Evolutionary conservation across 177 flowering plant species (phyloP), one percentile per base, ranked within the genome.

Genomic region (Vitis hybrid): DNA sequence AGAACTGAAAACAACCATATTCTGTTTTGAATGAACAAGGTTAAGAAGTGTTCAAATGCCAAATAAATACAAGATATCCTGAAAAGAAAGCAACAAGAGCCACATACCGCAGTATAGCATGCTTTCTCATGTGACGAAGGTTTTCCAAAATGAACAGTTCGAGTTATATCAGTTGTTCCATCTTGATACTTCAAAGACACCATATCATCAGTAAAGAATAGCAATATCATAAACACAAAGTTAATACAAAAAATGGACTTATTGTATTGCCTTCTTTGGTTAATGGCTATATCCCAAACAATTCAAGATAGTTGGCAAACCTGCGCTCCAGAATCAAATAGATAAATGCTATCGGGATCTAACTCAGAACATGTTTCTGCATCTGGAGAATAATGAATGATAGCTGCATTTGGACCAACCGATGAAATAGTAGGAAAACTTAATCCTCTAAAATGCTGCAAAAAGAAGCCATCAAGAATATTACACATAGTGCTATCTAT

Each of bases 371-470:
- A 96, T 65, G 87, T 85, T 71, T 88, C 73, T 19, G 81, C 72
- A 10, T 88, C 82, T 5, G 99, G 98, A 18, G 70, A n/a, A 82
- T 96, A 96, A 79, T 96, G 99, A 55, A 93, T 92, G 49, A 96
- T 82, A 66, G 99, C 98, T 5, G 93, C 99, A 86, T 96, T 96
- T 74, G 97, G 86, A 64, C 99, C 99, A 76, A 96, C 98, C 0
- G 97, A 93, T 56, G 99, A 93, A 69, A 93, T 96, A 23, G 98
- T 96, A 26, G 98, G 99, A 76, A 96, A 96, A 79, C 99, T 96
- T 80, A 96, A 77, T 68, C 99, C 97, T 84, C 83, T 88, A 74
- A 96, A 96, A 75, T 82, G 85, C 99, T 95, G 93, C 72, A 84
- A 71, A 64, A 57, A 58, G 30, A 68, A 56, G 23, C 77, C 13